Conservation (phyloP, 140 eudicot genomes). For the Bidens hawaiensis region DNA sequence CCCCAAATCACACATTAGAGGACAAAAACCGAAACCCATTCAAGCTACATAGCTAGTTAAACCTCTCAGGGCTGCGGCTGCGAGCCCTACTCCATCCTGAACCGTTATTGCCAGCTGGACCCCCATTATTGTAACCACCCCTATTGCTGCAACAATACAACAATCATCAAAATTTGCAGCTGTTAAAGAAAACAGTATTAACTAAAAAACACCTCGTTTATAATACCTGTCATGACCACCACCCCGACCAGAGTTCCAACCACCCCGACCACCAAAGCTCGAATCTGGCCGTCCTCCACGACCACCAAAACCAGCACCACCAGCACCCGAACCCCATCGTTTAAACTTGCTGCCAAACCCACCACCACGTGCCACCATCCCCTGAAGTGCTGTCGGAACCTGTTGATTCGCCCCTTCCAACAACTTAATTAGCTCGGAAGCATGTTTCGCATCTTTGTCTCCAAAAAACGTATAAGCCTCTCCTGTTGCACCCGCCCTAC, state of each 20-base stretch:
- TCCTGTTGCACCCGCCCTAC: conserved; percentile 97
- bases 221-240: conserved; percentile 45
- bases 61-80: conserved; percentile 33
- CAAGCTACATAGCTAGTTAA: conserved; percentile 11
- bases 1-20: conserved; percentile 27
- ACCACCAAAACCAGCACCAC: conserved; percentile 49
- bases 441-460: conserved; percentile 80
- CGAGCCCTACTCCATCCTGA: conserved; percentile 30
- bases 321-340: conserved; percentile 58
- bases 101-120: conserved; percentile 13
- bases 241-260: conserved; percentile 37
- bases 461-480: conserved; percentile 71
- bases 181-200: not conserved
- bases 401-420: conserved; percentile 86
- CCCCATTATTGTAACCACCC: conserved; percentile 18
- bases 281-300: conserved; percentile 30
- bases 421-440: conserved; percentile 73
- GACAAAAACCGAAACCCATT: conserved; percentile 19
- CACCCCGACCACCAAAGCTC: not conserved
- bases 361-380: conserved; percentile 77
- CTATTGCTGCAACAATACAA: conserved; percentile 8
- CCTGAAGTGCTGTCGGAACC: conserved; percentile 70
- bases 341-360: conserved; percentile 53
- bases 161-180: not conserved
- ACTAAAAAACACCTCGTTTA: too few relatives aligned